Conservation (phyloP, 2,329 filamentous ascomycete species). For the Pseudogymnoascus sp. region DNA sequence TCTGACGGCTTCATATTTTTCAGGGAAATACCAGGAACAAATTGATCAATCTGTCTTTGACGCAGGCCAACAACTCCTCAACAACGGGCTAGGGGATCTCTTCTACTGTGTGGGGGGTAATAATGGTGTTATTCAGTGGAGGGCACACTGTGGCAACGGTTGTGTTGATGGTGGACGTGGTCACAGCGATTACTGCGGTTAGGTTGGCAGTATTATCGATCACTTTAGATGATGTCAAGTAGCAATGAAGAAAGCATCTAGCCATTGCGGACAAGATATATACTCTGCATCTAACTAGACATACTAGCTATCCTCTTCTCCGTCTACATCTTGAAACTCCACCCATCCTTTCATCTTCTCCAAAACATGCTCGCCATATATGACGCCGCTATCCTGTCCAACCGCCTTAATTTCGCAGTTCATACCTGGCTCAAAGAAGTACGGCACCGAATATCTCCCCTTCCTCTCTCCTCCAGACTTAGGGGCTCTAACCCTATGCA, state of each 20-base stretch:
- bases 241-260: neutral
- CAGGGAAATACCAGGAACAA: neutral
- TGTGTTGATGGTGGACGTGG: neutral
- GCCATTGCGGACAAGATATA: neutral
- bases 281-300: neutral
- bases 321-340: conserved; percentile 33
- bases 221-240: neutral
- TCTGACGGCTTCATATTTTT: neutral
- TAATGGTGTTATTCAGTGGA: neutral
- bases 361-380: conserved; percentile 37
- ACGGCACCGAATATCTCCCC: conserved; percentile 36
- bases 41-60: neutral
- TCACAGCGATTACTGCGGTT: neutral
- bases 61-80: neutral
- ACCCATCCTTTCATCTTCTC: conserved; percentile 39
- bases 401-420: conserved; percentile 34
- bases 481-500: conserved; percentile 36
- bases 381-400: conserved; percentile 23
- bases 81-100: neutral
- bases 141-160: neutral
- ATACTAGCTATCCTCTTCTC: neutral
- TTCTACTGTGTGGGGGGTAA: neutral
- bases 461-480: conserved; percentile 21
- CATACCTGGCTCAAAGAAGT: conserved; percentile 42
- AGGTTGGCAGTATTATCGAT: neutral